Evolutionary conservation across 805 yeast genomes (phyloP).

Genomic region (Yueomyces sp.): DNA sequence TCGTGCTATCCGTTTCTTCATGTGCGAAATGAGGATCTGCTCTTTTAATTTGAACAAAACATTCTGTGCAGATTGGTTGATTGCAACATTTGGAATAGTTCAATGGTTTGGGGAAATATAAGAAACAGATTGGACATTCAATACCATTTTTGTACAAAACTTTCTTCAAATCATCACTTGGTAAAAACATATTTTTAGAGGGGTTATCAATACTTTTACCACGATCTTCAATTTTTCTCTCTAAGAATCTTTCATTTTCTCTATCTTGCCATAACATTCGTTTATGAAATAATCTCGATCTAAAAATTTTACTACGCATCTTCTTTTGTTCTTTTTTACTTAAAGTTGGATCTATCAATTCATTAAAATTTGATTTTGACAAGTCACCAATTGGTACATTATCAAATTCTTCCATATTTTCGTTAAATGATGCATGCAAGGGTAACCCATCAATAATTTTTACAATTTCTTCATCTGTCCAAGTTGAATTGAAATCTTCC

Average conservation of each 20-base stretch:
- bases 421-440: slow-evolving; percentile 39
- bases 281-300: slow-evolving; percentile 21
- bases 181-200: not conserved
- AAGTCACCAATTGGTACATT: slow-evolving; percentile 14
- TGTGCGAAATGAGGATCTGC: slow-evolving; percentile 87
- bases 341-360: slow-evolving; percentile 10
- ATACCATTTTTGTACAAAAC: slow-evolving; percentile 50
- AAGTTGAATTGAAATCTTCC: slow-evolving; percentile 53
- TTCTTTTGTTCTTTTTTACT: slow-evolving; percentile 14
- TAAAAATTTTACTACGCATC: slow-evolving; percentile 10
- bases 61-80: slow-evolving; percentile 39
- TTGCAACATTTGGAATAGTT: slow-evolving; percentile 1
- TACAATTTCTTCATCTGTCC: slow-evolving; percentile 58
- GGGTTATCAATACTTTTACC: not conserved
- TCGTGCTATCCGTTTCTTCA: slow-evolving; percentile 29
- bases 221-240: slow-evolving; percentile 25
- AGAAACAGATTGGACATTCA: slow-evolving; percentile 91
- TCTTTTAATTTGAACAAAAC: slow-evolving; percentile 84
- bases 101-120: slow-evolving; percentile 26
- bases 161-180: slow-evolving; percentile 29
- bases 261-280: slow-evolving; percentile 34
- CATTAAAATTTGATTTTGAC: slow-evolving; percentile 9
- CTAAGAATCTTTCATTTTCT: slow-evolving; percentile 50
- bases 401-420: slow-evolving; percentile 20
- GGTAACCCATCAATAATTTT: slow-evolving; percentile 33